Conservation (phyloP, 2,329 filamentous ascomycete species). For the Claviceps paspali region DNA sequence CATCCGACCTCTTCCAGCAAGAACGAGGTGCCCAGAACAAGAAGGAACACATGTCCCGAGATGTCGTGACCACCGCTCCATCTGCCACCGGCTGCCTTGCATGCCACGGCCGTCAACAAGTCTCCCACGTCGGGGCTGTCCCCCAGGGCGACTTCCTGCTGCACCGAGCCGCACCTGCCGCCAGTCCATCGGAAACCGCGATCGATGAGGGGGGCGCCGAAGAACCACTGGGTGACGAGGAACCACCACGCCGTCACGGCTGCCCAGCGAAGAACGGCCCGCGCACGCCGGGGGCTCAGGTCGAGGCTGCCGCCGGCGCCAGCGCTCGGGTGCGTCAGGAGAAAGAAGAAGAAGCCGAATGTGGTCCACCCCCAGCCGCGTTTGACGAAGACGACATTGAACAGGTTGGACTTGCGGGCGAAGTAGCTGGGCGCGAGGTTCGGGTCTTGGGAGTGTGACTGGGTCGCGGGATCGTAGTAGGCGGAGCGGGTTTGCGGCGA, state of each 20-base stretch:
- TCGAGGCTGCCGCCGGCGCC: constrained; percentile 11
- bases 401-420: constrained; percentile 79
- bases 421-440: constrained; percentile 65
- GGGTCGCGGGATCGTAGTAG: constrained; percentile 44
- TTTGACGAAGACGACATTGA: constrained; percentile 92
- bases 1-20: constrained; percentile 65
- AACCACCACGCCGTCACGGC: constrained; percentile 69
- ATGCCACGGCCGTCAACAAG: constrained; percentile 60
- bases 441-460: constrained; percentile 45
- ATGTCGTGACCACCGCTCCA: constrained; percentile 97
- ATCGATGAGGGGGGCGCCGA: constrained; percentile 81
- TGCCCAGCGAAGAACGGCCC: constrained; percentile 52
- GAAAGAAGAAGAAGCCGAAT: constrained; percentile 53
- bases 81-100: constrained; percentile 63
- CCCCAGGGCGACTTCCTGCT: constrained; percentile 30
- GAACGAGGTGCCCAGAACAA: constrained; percentile 72
- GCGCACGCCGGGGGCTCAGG: constrained; percentile 24
- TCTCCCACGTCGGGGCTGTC: constrained; percentile 28
- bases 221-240: constrained; percentile 89
- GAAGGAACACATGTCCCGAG: constrained; percentile 84
- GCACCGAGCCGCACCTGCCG: constrained; percentile 57
- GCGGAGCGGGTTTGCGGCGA: constrained; percentile 54
- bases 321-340: constrained; percentile 49
- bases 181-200: constrained; percentile 79
- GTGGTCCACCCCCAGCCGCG: constrained; percentile 88